Conservation (phyloP, 2,329 filamentous ascomycete species). For the Alternaria alternata region DNA sequence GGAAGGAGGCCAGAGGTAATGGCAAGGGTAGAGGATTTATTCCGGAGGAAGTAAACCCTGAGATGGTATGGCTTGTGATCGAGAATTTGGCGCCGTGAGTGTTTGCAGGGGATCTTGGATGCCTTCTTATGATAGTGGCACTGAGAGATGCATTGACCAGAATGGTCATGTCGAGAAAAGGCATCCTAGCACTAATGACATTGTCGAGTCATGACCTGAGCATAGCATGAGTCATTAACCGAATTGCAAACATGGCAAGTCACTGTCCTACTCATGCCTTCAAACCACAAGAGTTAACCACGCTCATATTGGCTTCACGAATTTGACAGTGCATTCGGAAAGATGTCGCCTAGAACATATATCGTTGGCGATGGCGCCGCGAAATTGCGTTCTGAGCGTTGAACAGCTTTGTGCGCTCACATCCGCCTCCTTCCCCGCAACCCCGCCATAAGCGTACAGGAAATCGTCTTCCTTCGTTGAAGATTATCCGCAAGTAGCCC, state of each 20-base stretch:
- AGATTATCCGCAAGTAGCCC: conserved; percentile 8
- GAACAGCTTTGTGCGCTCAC: not conserved
- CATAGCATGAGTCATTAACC: not conserved
- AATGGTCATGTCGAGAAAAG: not conserved
- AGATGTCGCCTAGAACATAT: not conserved
- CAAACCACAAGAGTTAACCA: not conserved
- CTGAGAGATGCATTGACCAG: not conserved
- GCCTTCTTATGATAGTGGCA: not conserved
- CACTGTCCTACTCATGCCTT: not conserved
- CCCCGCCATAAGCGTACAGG: not conserved
- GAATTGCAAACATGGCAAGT: not conserved
- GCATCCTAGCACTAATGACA: not conserved
- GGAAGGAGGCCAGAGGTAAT: not conserved
- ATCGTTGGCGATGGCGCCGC: no score
- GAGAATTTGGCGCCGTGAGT: conserved; percentile 33
- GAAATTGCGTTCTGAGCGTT: not conserved
- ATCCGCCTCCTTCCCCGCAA: conserved; percentile 3
- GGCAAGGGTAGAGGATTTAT: not conserved
- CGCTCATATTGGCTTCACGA: not conserved
- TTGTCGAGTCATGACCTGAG: not conserved
- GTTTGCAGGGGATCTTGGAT: not conserved
- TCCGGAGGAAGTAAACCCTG: conserved; percentile 5
- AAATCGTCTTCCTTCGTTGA: conserved; percentile 6
- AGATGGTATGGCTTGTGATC: conserved; percentile 43
- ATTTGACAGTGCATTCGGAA: not conserved